Conservation (phyloP, 2,329 filamentous ascomycete genomes). For the Neophaeococcomyces mojaviensis region DNA sequence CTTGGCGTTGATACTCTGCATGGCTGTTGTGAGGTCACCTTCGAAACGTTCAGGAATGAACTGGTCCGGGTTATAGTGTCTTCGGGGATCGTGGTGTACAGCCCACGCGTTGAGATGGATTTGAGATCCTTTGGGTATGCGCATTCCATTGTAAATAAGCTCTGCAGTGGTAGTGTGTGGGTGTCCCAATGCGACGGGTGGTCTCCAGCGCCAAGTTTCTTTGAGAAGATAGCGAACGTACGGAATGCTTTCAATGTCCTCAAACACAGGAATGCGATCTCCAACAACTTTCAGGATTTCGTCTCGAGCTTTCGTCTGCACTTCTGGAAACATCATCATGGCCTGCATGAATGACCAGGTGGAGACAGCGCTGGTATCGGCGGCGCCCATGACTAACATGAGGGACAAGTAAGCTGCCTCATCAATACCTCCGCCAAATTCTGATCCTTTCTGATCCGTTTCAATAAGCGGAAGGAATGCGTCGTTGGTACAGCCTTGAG, state of each 20-base stretch:
- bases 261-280: slow-evolving; percentile 26
- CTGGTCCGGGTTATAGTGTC: slow-evolving; percentile 31
- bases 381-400: slow-evolving; percentile 14
- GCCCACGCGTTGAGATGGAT: slow-evolving; percentile 40
- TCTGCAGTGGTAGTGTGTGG: slow-evolving; percentile 42
- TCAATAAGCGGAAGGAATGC: too few species aligned
- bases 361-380: slow-evolving; percentile 44
- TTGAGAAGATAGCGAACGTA: slow-evolving; percentile 29
- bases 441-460: too few species aligned
- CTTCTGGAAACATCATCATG: slow-evolving; percentile 41
- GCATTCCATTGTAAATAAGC: background rate
- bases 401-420: too few species aligned
- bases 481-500: too few species aligned
- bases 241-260: slow-evolving; percentile 26
- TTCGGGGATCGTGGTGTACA: slow-evolving; percentile 36
- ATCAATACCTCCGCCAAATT: too few species aligned
- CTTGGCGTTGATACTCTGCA: slow-evolving; percentile 29
- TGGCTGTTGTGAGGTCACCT: slow-evolving; percentile 24
- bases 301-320: slow-evolving; percentile 37
- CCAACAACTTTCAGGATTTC: slow-evolving; percentile 37
- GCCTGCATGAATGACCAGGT: slow-evolving; percentile 44
- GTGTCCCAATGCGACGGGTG: slow-evolving; percentile 38
- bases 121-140: slow-evolving; percentile 37
- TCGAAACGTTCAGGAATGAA: slow-evolving; percentile 36
- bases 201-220: slow-evolving; percentile 33